phyloP scores from a whole-genome alignment of 805 yeast species.

The Kuraishia molischiana region DNA sequence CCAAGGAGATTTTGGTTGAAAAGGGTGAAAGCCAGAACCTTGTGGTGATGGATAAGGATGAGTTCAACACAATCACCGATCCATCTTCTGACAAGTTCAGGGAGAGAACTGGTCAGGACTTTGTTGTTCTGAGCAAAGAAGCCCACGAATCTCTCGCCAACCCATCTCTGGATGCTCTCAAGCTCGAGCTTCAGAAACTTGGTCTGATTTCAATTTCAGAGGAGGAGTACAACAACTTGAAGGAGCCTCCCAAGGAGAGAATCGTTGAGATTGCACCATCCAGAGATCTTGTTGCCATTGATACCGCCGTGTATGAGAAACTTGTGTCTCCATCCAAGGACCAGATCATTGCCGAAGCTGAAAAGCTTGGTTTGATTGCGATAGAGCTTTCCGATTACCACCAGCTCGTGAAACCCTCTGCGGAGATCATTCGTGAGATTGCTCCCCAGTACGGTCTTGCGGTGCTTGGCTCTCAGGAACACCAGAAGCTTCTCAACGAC shows the following conservation, averaged over 20 bases:
- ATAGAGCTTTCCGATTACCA: conserved; percentile 1
- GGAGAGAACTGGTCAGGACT: no score
- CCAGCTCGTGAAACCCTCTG: background rate
- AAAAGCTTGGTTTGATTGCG: conserved; percentile 2
- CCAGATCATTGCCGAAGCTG: conserved; percentile 1
- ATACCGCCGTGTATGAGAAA: background rate
- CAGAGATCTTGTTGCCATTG: background rate
- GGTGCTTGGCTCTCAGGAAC: background rate
- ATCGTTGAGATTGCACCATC: background rate
- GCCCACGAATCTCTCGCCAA: no score
- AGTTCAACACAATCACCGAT: background rate
- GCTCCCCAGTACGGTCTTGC: background rate
- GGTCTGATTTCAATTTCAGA: no score
- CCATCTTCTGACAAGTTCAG: no score
- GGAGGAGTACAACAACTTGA: background rate
- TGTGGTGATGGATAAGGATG: background rate
- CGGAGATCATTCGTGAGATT: background rate
- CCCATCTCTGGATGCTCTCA: no score
- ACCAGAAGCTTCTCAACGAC: background rate
- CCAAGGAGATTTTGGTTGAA: background rate
- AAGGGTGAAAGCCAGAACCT: background rate
- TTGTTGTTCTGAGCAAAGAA: no score
- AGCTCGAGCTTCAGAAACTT: no score
- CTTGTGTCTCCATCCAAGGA: conserved; percentile 3
- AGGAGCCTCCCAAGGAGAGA: background rate